phyloP scores from a whole-genome alignment of 2,329 filamentous ascomycete genomes.

The Xylariaceae sp. region DNA sequence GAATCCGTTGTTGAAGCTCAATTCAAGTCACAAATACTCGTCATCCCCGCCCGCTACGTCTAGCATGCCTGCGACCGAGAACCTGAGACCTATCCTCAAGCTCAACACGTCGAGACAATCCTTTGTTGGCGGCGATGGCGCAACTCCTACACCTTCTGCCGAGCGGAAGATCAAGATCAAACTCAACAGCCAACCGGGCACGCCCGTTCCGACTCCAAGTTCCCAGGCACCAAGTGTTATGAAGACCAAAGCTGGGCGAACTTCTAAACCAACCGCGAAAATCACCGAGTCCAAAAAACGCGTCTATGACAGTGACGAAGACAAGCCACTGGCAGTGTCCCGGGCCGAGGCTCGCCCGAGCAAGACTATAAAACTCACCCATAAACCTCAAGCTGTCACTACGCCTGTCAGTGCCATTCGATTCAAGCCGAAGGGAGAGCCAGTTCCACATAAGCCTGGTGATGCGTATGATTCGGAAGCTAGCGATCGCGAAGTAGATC shows the following conservation, averaged over 20 bases:
- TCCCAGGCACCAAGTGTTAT: slow-evolving; percentile 23
- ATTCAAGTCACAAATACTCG: slow-evolving; percentile 27
- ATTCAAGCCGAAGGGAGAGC: slow-evolving; percentile 61
- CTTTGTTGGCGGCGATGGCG: slow-evolving; percentile 27
- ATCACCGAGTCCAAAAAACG: slow-evolving; percentile 56
- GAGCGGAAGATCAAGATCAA: slow-evolving; percentile 38
- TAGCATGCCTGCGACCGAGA: slow-evolving; percentile 22
- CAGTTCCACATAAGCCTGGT: slow-evolving; percentile 64
- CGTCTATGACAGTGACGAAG: slow-evolving; percentile 49
- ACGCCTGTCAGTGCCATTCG: slow-evolving; percentile 39
- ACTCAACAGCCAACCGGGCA: slow-evolving; percentile 30
- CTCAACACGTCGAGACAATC: slow-evolving; percentile 29
- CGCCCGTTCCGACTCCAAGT: slow-evolving; percentile 26
- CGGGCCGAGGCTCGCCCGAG: slow-evolving; percentile 34
- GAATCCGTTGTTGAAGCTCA: slow-evolving; percentile 29
- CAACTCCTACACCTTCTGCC: slow-evolving; percentile 26
- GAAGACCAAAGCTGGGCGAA: slow-evolving; percentile 56
- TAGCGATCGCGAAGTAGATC: slow-evolving; percentile 82
- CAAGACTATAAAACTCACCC: slow-evolving; percentile 51
- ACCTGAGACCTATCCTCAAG: slow-evolving; percentile 31
- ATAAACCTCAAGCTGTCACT: slow-evolving; percentile 30
- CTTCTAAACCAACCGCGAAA: slow-evolving; percentile 55
- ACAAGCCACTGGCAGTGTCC: slow-evolving; percentile 32
- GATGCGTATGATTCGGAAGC: slow-evolving; percentile 96
- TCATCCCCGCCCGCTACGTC: slow-evolving; percentile 26